Evolutionary conservation across 1,284 basidiomycete species (phyloP).

Genomic region (Golubevia sp.): DNA sequence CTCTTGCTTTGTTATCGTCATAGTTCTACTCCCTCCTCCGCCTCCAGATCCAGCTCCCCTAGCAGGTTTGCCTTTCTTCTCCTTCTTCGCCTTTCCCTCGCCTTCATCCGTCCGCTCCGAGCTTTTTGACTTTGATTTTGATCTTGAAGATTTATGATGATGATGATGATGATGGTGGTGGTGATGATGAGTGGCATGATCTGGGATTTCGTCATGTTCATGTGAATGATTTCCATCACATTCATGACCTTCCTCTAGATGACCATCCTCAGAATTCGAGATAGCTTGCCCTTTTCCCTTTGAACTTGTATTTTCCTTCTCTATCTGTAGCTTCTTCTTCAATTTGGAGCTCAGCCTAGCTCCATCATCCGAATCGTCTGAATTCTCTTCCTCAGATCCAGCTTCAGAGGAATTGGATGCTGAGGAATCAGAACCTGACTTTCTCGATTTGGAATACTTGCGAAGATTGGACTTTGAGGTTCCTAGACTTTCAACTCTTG

Average conservation of each 20-base stretch:
- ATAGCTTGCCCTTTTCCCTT: not conserved
- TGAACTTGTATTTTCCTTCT: not conserved
- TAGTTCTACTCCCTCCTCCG: not conserved
- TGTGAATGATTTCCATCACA: too few species aligned
- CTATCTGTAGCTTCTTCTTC: not conserved
- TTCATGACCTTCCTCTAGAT: too few species aligned
- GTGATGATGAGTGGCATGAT: too few species aligned
- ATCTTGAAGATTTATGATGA: not conserved
- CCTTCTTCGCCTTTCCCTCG: not conserved
- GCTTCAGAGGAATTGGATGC: not conserved
- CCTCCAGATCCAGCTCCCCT: not conserved
- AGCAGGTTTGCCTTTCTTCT: not conserved
- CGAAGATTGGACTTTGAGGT: not conserved
- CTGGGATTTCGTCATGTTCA: too few species aligned
- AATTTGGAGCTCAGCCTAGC: not conserved
- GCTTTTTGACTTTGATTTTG: not conserved
- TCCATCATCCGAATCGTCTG: not conserved
- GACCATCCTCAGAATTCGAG: too few species aligned
- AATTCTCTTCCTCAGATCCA: not conserved
- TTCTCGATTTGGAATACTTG: not conserved
- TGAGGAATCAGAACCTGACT: not conserved
- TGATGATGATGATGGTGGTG: not conserved
- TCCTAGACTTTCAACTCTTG: slow-evolving; percentile 4
- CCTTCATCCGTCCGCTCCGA: too few species aligned
- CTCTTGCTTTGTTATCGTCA: not conserved